A percentile compares a stretch with the other conserved stretches of the same genome.
Evolutionary conservation across 2,329 filamentous ascomycete genomes (phyloP).

Genomic region (Leptographium galeiforme): DNA sequence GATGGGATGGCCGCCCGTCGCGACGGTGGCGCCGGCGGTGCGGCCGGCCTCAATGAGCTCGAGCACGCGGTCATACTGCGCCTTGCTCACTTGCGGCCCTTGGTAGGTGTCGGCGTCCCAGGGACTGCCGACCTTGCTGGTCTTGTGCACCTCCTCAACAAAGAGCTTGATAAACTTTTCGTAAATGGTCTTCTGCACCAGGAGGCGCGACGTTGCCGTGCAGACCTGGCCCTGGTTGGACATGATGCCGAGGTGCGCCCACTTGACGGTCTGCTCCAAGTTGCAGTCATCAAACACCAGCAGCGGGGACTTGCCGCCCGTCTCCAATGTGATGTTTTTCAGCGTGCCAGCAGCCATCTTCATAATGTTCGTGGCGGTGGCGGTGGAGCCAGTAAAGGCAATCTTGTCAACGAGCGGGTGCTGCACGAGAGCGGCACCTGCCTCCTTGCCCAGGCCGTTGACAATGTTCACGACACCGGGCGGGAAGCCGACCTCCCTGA

Average conservation of each 20-base stretch:
- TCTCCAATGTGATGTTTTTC: slow-evolving; percentile 46
- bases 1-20: neutral
- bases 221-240: slow-evolving; percentile 62
- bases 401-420: slow-evolving; percentile 58
- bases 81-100: slow-evolving; percentile 49
- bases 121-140: slow-evolving; percentile 43
- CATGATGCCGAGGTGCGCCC: slow-evolving; percentile 32
- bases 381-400: slow-evolving; percentile 60
- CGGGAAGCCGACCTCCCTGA: slow-evolving; percentile 60
- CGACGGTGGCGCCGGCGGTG: neutral
- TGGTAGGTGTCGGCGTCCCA: slow-evolving; percentile 35
- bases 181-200: slow-evolving; percentile 48
- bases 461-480: slow-evolving; percentile 61
- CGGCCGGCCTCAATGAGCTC: slow-evolving; percentile 44
- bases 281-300: slow-evolving; percentile 48
- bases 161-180: slow-evolving; percentile 43
- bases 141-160: slow-evolving; percentile 17
- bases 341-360: slow-evolving; percentile 46
- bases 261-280: slow-evolving; percentile 34
- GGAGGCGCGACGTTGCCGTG: slow-evolving; percentile 58
- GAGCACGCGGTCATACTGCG: slow-evolving; percentile 48
- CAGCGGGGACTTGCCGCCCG: slow-evolving; percentile 46
- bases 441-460: slow-evolving; percentile 52
- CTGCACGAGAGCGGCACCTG: slow-evolving; percentile 50
- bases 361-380: slow-evolving; percentile 55